Evolutionary conservation across 2,329 filamentous ascomycete species (phyloP).

Genomic region (Aspergillus luchuensis): DNA sequence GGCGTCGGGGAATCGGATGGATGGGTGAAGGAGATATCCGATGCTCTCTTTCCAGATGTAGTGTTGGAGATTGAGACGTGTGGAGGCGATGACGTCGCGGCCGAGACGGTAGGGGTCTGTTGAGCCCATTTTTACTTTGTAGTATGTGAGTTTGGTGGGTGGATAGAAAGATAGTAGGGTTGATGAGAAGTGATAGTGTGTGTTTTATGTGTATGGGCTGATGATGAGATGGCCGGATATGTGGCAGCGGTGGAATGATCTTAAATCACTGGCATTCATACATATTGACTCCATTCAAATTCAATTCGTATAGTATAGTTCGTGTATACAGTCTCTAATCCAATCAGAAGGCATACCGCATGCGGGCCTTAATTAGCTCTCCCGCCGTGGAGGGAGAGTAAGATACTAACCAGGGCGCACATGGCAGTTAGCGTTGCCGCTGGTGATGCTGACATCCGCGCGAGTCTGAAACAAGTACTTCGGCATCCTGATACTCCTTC

Average conservation of each 20-base stretch:
- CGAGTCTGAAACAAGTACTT: neutral
- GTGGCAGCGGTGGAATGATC: neutral
- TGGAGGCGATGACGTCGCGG: neutral
- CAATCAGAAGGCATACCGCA: neutral
- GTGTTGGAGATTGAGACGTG: constrained; percentile 6
- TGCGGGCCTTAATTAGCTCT: neutral
- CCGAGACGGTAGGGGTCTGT: neutral
- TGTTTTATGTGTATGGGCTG: neutral
- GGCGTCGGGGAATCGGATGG: neutral
- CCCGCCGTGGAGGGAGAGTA: neutral
- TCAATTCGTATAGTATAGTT: too few relatives aligned
- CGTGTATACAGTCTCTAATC: neutral
- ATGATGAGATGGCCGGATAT: neutral
- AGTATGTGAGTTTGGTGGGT: neutral
- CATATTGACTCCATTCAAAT: too few relatives aligned
- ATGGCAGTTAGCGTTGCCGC: neutral
- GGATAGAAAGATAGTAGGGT: neutral
- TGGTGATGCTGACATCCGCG: neutral
- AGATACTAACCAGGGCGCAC: neutral
- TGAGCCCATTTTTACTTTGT: neutral
- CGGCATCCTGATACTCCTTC: neutral
- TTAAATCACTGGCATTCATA: neutral
- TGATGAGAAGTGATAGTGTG: neutral
- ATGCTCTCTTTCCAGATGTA: constrained; percentile 9
- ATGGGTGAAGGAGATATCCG: constrained; percentile 4